Conservation (phyloP, 345 rosid genomes). For the Hypericum androsaemum region DNA sequence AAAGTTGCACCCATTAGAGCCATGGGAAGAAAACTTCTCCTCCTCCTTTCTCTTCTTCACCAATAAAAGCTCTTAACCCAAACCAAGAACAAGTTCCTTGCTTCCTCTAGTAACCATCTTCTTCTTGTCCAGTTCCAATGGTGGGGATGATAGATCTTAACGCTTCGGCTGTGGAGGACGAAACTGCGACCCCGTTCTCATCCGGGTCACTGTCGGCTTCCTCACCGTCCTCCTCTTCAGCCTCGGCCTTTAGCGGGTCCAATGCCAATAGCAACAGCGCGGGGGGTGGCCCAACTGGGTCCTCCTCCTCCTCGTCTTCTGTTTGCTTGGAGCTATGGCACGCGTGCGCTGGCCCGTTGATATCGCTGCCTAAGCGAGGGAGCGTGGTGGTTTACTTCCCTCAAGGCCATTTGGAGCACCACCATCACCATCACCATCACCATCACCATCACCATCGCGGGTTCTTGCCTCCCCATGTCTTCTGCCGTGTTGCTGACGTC, state of each 20-base stretch:
- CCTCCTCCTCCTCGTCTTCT: slow-evolving; percentile 30
- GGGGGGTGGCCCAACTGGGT: slow-evolving; percentile 11
- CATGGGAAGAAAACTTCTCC: no score
- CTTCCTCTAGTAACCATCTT: no score
- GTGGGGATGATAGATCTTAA: slow-evolving; percentile 93
- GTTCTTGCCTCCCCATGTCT: slow-evolving; percentile 62
- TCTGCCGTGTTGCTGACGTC: slow-evolving; percentile 91
- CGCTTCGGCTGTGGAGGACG: slow-evolving; percentile 71
- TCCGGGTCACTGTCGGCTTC: slow-evolving; percentile 51
- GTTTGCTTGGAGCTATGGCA: slow-evolving; percentile 97
- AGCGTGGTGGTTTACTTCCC: slow-evolving; percentile 77
- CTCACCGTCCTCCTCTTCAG: slow-evolving; percentile 43
- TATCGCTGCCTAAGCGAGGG: slow-evolving; percentile 79
- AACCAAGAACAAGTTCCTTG: no score
- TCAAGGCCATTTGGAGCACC: slow-evolving; percentile 88
- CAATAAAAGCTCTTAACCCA: no score
- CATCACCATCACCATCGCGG: slow-evolving; percentile 40
- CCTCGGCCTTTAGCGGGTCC: slow-evolving; percentile 37
- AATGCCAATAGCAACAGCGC: neutral
- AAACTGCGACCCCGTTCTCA: slow-evolving; percentile 34
- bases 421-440: slow-evolving; percentile 32
- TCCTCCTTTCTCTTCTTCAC: no score
- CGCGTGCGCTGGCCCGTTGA: slow-evolving; percentile 98
- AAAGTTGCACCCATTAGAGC: no score
- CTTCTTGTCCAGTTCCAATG: slow-evolving; percentile 23